Evolutionary conservation across 768 basidiomycete genomes (phyloP), one percentile per base, ranked within the genome.

Genomic region (Mycena amicta): DNA sequence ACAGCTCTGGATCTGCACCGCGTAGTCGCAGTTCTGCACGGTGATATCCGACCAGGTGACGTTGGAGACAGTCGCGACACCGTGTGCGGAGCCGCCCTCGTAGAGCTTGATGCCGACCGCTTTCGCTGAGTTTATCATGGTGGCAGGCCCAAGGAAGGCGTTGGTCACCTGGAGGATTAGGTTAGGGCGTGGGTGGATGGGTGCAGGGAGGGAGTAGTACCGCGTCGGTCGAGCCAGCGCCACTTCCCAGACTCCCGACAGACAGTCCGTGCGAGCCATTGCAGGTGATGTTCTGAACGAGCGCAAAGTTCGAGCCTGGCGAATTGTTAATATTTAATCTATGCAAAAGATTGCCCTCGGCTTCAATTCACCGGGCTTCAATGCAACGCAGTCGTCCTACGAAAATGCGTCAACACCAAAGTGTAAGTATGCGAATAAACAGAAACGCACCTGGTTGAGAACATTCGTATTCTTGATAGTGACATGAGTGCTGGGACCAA

Each of bases 381-480:
- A 66, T 2, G 68, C 71, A n/a, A 73, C 68, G 41, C 72, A 73
- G 53, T 73, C 71, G 46, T 73, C 72, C 65, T n/a, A n/a, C n/a
- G n/a, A n/a, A n/a, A n/a, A n/a, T 70, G 55, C 33, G 1, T n/a
- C 27, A 11, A 29, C 4, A n/a, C 23, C n/a, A 39, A 28, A 11
- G 22, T 18, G 18, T 30, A 6, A 28, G 20, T 16, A 20, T 23
- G 39, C 29, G 30, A 52, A n/a, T 26, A 22, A 16, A 56, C 18
- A 20, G 15, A 12, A 22, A 33, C 53, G 16, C 27, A 60, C 65
- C 62, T 70, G 66, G 45, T 73, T 73, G 2, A 53, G 52, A 29
- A 73, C 68, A 3, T 64, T 67, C 16, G 68, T 68, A 50, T 70
- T 65, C 11, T 57, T 59, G 27, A 73, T 62, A 11, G 71, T 72